Percentiles rank a stretch among this genome's conserved stretches.
phyloP scores from a whole-genome alignment of 2,329 filamentous ascomycete species.

The Talaromyces sp. region DNA sequence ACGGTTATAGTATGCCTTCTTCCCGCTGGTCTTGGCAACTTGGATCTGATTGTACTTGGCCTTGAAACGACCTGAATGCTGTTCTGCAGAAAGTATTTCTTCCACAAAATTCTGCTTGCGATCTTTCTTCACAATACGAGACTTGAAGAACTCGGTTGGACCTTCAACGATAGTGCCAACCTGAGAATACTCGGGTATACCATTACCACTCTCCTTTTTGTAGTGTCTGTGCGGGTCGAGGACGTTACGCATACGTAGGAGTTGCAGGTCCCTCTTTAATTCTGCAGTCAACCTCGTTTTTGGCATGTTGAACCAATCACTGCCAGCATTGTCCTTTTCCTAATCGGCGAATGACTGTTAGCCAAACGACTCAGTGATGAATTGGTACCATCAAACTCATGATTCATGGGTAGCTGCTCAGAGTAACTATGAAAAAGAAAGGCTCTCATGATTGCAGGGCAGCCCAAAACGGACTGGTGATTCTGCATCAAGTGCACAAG shows the following conservation, averaged over 20 bases:
- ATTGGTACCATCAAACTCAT: slow-evolving; percentile 11
- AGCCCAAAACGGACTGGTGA: slow-evolving; percentile 73
- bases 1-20: slow-evolving; percentile 84
- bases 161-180: slow-evolving; percentile 86
- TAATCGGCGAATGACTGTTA: slow-evolving; percentile 19
- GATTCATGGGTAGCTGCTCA: slow-evolving; percentile 43
- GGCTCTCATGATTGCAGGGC: slow-evolving; percentile 67
- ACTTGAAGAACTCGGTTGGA: slow-evolving; percentile 80
- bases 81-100: slow-evolving; percentile 70
- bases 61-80: slow-evolving; percentile 69
- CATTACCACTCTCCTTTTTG: slow-evolving; percentile 76
- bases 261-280: slow-evolving; percentile 82
- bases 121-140: slow-evolving; percentile 79
- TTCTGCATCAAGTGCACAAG: slow-evolving; percentile 66
- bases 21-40: slow-evolving; percentile 75
- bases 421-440: slow-evolving; percentile 69
- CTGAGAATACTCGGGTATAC: slow-evolving; percentile 78
- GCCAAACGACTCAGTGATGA: slow-evolving; percentile 32
- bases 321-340: slow-evolving; percentile 67
- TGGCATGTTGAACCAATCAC: slow-evolving; percentile 84
- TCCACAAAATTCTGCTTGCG: slow-evolving; percentile 83
- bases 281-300: slow-evolving; percentile 79
- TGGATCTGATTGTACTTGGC: slow-evolving; percentile 86
- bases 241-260: slow-evolving; percentile 83
- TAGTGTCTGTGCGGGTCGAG: slow-evolving; percentile 87